Conservation (phyloP, 164 flowering plant species). For the Cinnamomum chago region DNA sequence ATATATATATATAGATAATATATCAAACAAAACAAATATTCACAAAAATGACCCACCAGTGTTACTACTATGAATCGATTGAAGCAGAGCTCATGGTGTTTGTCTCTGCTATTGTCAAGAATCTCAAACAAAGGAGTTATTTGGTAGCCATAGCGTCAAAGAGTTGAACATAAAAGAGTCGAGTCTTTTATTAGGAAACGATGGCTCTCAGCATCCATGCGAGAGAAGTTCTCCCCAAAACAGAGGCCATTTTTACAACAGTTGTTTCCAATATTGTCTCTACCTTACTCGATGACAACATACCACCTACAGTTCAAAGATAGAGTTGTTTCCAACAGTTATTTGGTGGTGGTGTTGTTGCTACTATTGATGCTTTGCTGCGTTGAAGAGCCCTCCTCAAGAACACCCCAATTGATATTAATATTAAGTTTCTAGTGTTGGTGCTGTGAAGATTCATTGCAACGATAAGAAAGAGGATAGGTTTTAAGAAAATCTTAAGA, state of each 20-base stretch:
- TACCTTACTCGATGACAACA: conserved; percentile 52
- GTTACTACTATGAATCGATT: conserved; percentile 37
- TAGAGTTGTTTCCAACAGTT: no score
- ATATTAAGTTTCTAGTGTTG: no score
- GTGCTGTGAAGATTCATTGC: no score
- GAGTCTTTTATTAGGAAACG: conserved; percentile 80
- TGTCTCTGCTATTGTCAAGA: conserved; percentile 59
- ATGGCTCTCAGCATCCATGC: conserved; percentile 71
- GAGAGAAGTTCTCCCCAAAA: conserved; percentile 66
- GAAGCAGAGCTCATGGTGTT: conserved; percentile 70
- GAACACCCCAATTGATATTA: no score
- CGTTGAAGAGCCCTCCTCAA: no score
- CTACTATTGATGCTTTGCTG: no score
- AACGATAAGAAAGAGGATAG: no score
- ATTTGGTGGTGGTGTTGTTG: no score
- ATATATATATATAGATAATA: no score
- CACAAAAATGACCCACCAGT: conserved; percentile 40
- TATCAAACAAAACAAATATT: no score
- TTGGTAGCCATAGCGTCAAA: conserved; percentile 75
- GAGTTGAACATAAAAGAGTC: conserved; percentile 75
- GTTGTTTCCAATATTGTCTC: conserved; percentile 87
- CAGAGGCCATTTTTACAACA: conserved; percentile 51
- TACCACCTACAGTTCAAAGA: conserved; percentile 66
- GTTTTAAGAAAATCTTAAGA: no score
- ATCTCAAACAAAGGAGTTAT: conserved; percentile 61